phyloP scores from a whole-genome alignment of 306 rosid genomes.

The Gleditsia sinensis region DNA sequence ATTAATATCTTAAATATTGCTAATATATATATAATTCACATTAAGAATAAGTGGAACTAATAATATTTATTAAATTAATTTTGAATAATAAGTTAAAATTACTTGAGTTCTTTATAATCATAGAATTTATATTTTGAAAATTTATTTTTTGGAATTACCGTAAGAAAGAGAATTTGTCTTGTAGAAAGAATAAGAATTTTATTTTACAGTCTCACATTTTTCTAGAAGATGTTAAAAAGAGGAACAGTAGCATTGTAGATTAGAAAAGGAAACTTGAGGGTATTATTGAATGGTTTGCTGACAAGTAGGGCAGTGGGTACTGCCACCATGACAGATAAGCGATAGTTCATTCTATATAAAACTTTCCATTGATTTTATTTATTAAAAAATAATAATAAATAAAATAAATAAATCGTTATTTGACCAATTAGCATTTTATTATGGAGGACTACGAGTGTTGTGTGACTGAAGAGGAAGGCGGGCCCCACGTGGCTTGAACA shows the following conservation, averaged over 20 bases:
- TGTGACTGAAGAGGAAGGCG: neutral
- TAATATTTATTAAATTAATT: too few relatives aligned
- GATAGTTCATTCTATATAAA: conserved; percentile 23
- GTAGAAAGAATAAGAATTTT: too few relatives aligned
- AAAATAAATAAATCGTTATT: neutral
- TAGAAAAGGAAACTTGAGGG: conserved; percentile 1
- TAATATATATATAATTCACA: too few relatives aligned
- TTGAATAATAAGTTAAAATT: too few relatives aligned
- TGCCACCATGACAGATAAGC: conserved; percentile 35
- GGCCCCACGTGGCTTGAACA: conserved; percentile 46
- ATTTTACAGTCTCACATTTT: neutral
- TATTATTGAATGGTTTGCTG: conserved; percentile 30
- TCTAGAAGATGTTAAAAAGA: neutral
- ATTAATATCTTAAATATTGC: too few relatives aligned
- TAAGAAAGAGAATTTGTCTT: too few relatives aligned
- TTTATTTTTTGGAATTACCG: too few relatives aligned
- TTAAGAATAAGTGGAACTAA: too few relatives aligned
- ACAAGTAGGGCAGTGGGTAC: conserved; percentile 27
- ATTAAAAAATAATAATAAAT: too few relatives aligned
- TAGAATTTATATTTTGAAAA: too few relatives aligned
- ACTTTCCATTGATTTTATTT: neutral
- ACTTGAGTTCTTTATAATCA: too few relatives aligned
- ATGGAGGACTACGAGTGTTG: neutral
- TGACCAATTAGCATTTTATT: neutral
- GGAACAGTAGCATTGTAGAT: neutral